phyloP scores from a whole-genome alignment of 306 rosid species.

The Fragaria vesca region DNA sequence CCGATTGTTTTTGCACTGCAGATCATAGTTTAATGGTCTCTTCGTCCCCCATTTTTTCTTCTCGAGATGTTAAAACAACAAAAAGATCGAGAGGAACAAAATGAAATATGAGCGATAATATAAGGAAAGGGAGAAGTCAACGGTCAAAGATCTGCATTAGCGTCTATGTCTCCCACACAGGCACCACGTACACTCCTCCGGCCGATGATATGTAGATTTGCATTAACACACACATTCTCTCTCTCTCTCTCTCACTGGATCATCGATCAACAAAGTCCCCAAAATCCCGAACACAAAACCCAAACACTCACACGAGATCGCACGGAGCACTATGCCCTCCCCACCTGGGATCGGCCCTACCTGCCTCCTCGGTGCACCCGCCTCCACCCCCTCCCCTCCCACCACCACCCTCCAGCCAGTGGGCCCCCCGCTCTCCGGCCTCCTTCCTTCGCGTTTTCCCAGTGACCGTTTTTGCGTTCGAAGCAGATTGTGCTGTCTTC shows the following conservation, averaged over 20 bases:
- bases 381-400: slow-evolving; percentile 19
- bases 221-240: slow-evolving; percentile 25
- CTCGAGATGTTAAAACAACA: slow-evolving; percentile 1
- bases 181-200: slow-evolving; percentile 11
- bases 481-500: slow-evolving; percentile 9
- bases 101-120: neutral
- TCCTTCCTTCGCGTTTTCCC: neutral
- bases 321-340: slow-evolving; percentile 58
- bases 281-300: slow-evolving; percentile 23
- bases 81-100: neutral
- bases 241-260: slow-evolving; percentile 19
- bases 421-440: slow-evolving; percentile 10
- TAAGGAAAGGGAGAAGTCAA: slow-evolving; percentile 33
- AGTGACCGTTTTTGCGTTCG: neutral
- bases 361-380: slow-evolving; percentile 60
- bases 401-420: neutral
- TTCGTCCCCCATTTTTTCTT: neutral
- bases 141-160: slow-evolving; percentile 82
- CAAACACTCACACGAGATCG: slow-evolving; percentile 1
- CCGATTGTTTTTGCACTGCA: neutral
- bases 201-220: neutral
- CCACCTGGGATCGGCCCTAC: slow-evolving; percentile 64
- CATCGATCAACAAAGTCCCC: slow-evolving; percentile 34
- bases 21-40: neutral
- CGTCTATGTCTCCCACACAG: slow-evolving; percentile 65